Conservation (phyloP, 495 filamentous ascomycete genomes). For the Daldinia concentrica region DNA sequence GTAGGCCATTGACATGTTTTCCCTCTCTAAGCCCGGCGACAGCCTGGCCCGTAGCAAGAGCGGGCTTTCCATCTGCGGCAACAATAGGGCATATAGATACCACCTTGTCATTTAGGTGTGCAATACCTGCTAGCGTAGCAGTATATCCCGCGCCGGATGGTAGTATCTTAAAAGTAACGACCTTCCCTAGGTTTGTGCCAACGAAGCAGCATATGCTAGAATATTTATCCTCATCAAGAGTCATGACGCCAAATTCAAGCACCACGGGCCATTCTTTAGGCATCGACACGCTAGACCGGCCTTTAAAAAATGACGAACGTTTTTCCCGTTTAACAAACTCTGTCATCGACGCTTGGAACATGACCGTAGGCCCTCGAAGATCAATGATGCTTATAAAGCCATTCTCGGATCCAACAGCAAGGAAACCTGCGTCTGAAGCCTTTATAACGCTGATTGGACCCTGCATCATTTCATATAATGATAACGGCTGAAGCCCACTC, state of each 20-base stretch:
- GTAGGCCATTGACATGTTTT: slow-evolving; percentile 72
- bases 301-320: slow-evolving; percentile 69
- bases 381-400: slow-evolving; percentile 85
- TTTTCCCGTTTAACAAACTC: slow-evolving; percentile 77
- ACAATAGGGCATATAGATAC: slow-evolving; percentile 81
- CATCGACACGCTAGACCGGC: slow-evolving; percentile 53
- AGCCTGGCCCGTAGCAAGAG: slow-evolving; percentile 74
- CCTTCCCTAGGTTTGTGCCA: slow-evolving; percentile 82
- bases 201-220: slow-evolving; percentile 93
- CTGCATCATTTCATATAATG: slow-evolving; percentile 81
- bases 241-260: slow-evolving; percentile 94
- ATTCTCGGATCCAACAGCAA: slow-evolving; percentile 82
- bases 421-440: slow-evolving; percentile 90
- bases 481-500: slow-evolving; percentile 82
- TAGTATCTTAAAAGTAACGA: slow-evolving; percentile 89
- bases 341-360: slow-evolving; percentile 72
- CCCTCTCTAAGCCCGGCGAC: slow-evolving; percentile 79
- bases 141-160: slow-evolving; percentile 76
- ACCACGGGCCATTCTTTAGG: slow-evolving; percentile 75
- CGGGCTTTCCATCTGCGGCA: slow-evolving; percentile 76
- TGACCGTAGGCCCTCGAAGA: slow-evolving; percentile 86
- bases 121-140: slow-evolving; percentile 74
- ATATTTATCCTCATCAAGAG: slow-evolving; percentile 89
- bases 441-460: slow-evolving; percentile 80
- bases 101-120: slow-evolving; percentile 73